phyloP scores from a whole-genome alignment of 257 asterid genomes.

The Salvia hispanica region DNA sequence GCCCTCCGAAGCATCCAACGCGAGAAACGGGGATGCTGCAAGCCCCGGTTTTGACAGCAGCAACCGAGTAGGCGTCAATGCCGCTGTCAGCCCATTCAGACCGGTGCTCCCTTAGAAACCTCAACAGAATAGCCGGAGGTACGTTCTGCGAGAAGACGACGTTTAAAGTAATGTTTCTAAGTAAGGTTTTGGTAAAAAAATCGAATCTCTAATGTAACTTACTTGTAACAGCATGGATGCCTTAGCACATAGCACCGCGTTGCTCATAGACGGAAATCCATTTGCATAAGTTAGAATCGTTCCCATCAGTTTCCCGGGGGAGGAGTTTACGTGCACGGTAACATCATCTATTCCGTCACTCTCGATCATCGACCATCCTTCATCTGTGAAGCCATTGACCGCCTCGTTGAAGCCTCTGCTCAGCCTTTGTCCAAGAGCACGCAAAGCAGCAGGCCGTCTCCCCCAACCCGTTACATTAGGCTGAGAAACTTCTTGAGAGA shows the following conservation, averaged over 20 bases:
- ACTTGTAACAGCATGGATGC: constrained; percentile 97
- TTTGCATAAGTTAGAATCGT: constrained; percentile 59
- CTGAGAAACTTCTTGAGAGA: constrained; percentile 85
- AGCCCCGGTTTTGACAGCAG: constrained; percentile 85
- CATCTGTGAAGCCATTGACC: constrained; percentile 89
- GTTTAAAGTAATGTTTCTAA: neutral
- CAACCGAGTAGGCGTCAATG: constrained; percentile 85
- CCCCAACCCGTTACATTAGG: constrained; percentile 88
- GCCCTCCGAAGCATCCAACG: constrained; percentile 84
- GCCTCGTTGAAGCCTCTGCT: constrained; percentile 99
- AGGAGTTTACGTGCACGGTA: constrained; percentile 79
- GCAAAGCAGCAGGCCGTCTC: constrained; percentile 90
- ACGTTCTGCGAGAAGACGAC: constrained; percentile 55
- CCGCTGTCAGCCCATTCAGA: constrained; percentile 99
- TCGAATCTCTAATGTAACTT: neutral
- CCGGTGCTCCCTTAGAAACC: constrained; percentile 92
- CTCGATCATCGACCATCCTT: constrained; percentile 89
- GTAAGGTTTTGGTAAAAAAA: neutral
- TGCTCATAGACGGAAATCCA: constrained; percentile 76
- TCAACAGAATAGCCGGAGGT: constrained; percentile 83
- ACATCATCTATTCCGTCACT: constrained; percentile 95
- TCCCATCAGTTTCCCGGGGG: constrained; percentile 80
- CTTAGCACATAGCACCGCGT: constrained; percentile 84
- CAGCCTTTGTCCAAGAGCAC: constrained; percentile 92
- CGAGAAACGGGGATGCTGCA: constrained; percentile 71